Evolutionary conservation across 495 filamentous ascomycete genomes (phyloP).

Genomic region (Hamigera avellanea): DNA sequence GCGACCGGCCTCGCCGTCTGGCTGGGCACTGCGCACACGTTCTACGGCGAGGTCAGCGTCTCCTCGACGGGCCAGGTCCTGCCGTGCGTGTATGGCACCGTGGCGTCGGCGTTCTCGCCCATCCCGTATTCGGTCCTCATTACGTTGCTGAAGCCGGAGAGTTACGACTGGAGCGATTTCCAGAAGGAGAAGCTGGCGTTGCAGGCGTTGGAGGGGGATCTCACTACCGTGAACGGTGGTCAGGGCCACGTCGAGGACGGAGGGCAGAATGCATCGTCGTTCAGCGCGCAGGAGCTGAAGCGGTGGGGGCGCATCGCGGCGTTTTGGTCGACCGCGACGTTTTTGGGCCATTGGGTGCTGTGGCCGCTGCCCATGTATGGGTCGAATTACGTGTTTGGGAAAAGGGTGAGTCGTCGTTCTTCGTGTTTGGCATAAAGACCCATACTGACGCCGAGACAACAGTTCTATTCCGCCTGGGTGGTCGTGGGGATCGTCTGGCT

Average conservation of each 20-base stretch:
- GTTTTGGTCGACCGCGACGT: constrained; percentile 24
- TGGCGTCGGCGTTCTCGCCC: constrained; percentile 26
- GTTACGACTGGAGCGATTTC: constrained; percentile 26
- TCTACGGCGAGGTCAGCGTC: constrained; percentile 34
- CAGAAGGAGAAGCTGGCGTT: constrained; percentile 22
- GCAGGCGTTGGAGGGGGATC: constrained; percentile 16
- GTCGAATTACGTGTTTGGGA: constrained; percentile 22
- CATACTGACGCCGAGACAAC: not conserved
- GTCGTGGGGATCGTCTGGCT: constrained; percentile 61
- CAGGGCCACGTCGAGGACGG: not conserved
- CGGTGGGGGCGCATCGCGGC: constrained; percentile 25
- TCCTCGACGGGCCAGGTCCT: constrained; percentile 29
- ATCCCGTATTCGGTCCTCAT: constrained; percentile 25
- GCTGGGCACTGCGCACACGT: constrained; percentile 31
- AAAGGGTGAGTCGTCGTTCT: constrained; percentile 9
- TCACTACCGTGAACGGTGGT: constrained; percentile 11
- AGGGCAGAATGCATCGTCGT: not conserved
- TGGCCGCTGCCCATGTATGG: constrained; percentile 34
- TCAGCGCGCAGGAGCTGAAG: constrained; percentile 19
- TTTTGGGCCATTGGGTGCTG: constrained; percentile 27
- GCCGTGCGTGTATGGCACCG: constrained; percentile 33
- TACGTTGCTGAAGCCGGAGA: constrained; percentile 19
- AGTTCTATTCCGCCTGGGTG: constrained; percentile 65
- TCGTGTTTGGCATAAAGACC: constrained; percentile 5
- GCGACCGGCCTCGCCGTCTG: constrained; percentile 33